Conservation (phyloP, 192 early-diverging fungal species). For the Backusella tarrabulga region DNA sequence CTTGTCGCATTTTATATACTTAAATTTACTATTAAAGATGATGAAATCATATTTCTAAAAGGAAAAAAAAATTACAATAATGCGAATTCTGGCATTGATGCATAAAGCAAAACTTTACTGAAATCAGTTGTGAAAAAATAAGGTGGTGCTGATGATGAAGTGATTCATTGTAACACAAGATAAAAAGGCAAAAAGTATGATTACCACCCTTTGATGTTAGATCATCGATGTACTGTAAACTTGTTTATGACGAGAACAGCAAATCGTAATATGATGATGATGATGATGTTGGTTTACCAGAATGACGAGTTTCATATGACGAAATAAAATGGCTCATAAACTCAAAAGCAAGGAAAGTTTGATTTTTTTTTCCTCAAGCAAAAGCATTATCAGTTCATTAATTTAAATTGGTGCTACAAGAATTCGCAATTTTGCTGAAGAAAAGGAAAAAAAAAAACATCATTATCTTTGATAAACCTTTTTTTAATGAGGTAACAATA, state of each 20-base stretch:
- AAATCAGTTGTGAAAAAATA: background rate
- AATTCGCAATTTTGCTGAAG: background rate
- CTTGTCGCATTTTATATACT: background rate
- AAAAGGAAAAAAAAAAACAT: background rate
- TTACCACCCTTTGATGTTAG: background rate
- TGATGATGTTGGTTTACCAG: background rate
- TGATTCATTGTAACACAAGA: background rate
- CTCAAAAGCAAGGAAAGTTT: background rate
- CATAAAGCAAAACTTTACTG: background rate
- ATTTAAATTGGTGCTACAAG: background rate
- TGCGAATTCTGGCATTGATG: background rate
- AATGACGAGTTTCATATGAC: background rate
- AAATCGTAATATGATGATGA: background rate
- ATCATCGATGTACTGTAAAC: background rate
- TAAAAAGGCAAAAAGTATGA: background rate
- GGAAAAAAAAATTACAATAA: background rate
- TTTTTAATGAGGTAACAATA: background rate
- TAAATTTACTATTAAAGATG: background rate
- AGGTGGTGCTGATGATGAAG: background rate
- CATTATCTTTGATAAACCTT: background rate
- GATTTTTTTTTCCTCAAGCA: no score
- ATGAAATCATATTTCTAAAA: background rate
- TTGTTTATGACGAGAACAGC: background rate
- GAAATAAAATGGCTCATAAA: background rate
- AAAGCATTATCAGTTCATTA: background rate